phyloP scores from a whole-genome alignment of 139 green algal genomes.

The Eudorina sp. region DNA sequence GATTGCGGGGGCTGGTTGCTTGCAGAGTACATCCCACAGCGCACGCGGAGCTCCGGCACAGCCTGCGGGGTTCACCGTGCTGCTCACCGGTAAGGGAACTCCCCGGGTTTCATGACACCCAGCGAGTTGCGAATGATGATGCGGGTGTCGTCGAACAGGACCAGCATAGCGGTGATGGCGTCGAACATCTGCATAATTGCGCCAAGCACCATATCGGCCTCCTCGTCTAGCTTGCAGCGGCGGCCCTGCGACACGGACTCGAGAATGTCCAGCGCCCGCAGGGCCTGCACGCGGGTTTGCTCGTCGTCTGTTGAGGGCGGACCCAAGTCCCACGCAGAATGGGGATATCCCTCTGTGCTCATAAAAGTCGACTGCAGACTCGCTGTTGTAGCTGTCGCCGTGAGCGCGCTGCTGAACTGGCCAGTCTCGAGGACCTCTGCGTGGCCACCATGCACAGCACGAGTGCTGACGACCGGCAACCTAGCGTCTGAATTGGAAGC shows the following conservation, averaged over 20 bases:
- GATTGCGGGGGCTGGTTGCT: too few species aligned
- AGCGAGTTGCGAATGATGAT: conserved; percentile 20
- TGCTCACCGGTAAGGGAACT: conserved; percentile 22
- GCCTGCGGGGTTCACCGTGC: too few species aligned
- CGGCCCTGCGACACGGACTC: background rate
- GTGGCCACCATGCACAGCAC: background rate
- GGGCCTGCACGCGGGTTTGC: conserved; percentile 16
- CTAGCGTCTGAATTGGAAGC: background rate
- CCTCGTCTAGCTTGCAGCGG: conserved; percentile 13
- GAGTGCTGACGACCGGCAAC: background rate
- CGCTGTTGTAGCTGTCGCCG: background rate
- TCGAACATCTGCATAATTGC: conserved; percentile 11
- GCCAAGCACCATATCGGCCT: conserved; percentile 8
- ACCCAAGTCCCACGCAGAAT: background rate
- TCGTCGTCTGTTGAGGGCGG: conserved; percentile 9
- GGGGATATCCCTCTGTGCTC: background rate
- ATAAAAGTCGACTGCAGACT: background rate
- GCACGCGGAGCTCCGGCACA: too few species aligned
- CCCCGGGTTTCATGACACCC: background rate
- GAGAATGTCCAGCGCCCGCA: conserved; percentile 22
- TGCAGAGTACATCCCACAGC: too few species aligned
- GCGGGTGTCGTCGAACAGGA: conserved; percentile 1
- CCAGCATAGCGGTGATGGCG: conserved; percentile 12
- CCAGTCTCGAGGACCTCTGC: background rate
- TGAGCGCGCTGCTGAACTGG: background rate